phyloP scores from a whole-genome alignment of 2,329 filamentous ascomycete species.

The Hortaea werneckii region DNA sequence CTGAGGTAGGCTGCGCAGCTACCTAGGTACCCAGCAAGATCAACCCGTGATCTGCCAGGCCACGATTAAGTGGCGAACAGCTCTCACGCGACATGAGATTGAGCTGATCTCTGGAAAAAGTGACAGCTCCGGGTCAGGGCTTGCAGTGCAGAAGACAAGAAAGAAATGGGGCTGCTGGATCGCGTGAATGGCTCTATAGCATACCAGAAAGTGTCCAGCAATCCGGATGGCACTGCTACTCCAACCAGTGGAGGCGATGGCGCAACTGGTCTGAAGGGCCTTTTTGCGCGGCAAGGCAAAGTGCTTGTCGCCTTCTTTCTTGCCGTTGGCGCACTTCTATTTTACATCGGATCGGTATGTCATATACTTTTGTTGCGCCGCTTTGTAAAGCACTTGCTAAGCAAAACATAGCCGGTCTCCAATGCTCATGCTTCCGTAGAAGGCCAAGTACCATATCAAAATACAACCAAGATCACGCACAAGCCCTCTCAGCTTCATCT shows the following conservation, averaged over 20 bases:
- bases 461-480: not conserved
- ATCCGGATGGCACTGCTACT: not conserved
- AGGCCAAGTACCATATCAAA: not conserved
- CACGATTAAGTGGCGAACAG: too few species aligned
- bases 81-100: too few species aligned
- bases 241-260: not conserved
- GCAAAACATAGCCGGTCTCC: too few species aligned
- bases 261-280: not conserved
- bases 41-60: too few species aligned
- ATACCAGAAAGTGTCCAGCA: not conserved
- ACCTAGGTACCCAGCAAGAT: too few species aligned
- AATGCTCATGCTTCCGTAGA: too few species aligned
- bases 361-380: too few species aligned
- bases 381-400: too few species aligned
- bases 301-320: not conserved
- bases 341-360: not conserved
- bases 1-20: too few species aligned
- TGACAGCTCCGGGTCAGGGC: too few species aligned
- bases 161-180: not conserved
- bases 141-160: too few species aligned
- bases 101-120: too few species aligned
- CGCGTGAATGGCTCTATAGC: not conserved
- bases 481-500: conserved; percentile 3
- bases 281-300: not conserved
- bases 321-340: not conserved